Percentiles rank a stretch among this genome's conserved stretches.
phyloP scores from a whole-genome alignment of 2,329 filamentous ascomycete genomes.

The Pseudogymnoascus sp. region DNA sequence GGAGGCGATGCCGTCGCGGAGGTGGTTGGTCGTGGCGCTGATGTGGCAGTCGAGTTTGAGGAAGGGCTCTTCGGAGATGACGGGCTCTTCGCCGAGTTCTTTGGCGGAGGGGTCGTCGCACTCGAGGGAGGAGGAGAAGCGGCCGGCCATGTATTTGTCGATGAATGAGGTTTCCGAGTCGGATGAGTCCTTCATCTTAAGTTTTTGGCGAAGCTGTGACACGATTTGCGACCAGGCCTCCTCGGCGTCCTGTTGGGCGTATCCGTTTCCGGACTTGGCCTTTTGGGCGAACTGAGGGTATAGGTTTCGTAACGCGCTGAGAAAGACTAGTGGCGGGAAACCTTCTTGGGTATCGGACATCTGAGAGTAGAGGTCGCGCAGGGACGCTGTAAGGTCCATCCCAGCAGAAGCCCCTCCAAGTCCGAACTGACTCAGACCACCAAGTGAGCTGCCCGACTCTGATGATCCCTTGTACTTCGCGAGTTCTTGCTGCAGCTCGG shows the following conservation, averaged over 20 bases:
- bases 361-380: constrained; percentile 76
- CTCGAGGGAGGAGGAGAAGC: constrained; percentile 67
- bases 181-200: constrained; percentile 52
- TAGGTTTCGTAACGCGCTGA: constrained; percentile 66
- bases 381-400: constrained; percentile 64
- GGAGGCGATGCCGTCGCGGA: constrained; percentile 77
- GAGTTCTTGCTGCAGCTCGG: constrained; percentile 79
- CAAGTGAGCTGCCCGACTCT: constrained; percentile 26
- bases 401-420: constrained; percentile 40
- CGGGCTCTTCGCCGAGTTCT: constrained; percentile 63
- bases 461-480: constrained; percentile 46
- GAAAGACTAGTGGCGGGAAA: constrained; percentile 75
- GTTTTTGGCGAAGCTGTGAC: constrained; percentile 68
- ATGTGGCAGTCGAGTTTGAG: constrained; percentile 97
- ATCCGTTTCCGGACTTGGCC: constrained; percentile 72
- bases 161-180: constrained; percentile 60
- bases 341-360: constrained; percentile 85
- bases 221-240: constrained; percentile 97
- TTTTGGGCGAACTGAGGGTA: constrained; percentile 93
- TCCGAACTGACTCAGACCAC: constrained; percentile 38
- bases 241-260: constrained; percentile 96
- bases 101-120: constrained; percentile 76
- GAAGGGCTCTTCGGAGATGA: constrained; percentile 64
- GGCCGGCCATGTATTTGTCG: constrained; percentile 82
- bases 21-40: constrained; percentile 74